Base-by-base conservation (phyloP, 306 rosid species). In the Sphenostylis stenocarpa region DNA sequence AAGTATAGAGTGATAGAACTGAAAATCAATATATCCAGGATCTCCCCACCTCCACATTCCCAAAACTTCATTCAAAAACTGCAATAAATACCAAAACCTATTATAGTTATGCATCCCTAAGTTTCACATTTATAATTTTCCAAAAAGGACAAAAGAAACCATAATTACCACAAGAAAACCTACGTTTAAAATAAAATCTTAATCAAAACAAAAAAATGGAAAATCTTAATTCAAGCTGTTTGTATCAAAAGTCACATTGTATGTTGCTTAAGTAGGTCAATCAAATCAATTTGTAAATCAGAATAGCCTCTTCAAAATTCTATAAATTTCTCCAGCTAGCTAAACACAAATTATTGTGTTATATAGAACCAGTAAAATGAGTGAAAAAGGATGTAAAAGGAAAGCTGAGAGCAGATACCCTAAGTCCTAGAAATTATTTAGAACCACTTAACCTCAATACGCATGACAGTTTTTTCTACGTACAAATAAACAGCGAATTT, bases 381-480 rank as follows among this genome's bases (percentile, higher is more conserved):
- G 49, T 56, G 29, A 48, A 63, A 41, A 70, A 39, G 13, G 26
- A 20, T 47, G 49, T 75, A 48, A 19, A 45, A 20, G 58, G 3
- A 76, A 69, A 52, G 11, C 24, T 29, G 19, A 61, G 47, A 49
- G 73, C 56, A 68, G 75, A 83, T 69, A 68, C 38, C 24, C 33
- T 26, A 14, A 20, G 52, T 55, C 61, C 51, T 58, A 67, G 41
- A 78, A 68, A 66, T 62, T 31, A 77, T 49, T 62, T 31, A 64
- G 65, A 55, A 67, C 48, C 51, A 45, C 66, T 47, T 19, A 58
- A 45, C 55, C 58, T 45, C 61, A 34, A 29, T 44, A 75, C 31
- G 9, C 15, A 20, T 16, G 47, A 38, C 7, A 66, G 38, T 26
- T 29, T 55, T 29, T 57, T 71, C 28, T 26, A 55, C 16, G 34